These are phyloP conservation scores for Coemansia sp. DNA, from an alignment of 192 early-diverging fungal species.

Conservation along the genomic window DNA sequence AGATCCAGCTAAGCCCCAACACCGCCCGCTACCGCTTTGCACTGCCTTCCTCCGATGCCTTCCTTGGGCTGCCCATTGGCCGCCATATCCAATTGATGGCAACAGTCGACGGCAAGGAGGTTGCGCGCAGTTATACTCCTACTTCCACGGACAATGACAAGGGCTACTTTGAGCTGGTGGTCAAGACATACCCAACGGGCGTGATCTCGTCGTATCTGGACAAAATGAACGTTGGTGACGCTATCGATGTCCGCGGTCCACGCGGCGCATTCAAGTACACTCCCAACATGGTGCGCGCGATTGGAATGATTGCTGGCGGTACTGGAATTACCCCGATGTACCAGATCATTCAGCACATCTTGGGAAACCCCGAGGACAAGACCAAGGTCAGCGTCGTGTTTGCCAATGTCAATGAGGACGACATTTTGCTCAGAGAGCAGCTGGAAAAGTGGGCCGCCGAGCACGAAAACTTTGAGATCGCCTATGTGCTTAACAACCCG, in stretches of 20 bases:
- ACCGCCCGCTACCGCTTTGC: conserved; percentile 90
- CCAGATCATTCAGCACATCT: conserved; percentile 85
- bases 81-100: conserved; percentile 92
- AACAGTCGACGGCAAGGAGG: conserved; percentile 78
- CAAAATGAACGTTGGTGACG: conserved; percentile 72
- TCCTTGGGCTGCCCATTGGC: conserved; percentile 89
- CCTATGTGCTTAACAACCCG: conserved; percentile 84
- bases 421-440: conserved; percentile 84
- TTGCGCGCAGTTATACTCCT: conserved; percentile 90
- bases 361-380: conserved; percentile 84
- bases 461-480: conserved; percentile 76
- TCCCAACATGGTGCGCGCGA: conserved; percentile 72
- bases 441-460: conserved; percentile 73
- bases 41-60: conserved; percentile 65
- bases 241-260: conserved; percentile 78
- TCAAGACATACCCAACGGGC: conserved; percentile 89
- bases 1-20: conserved; percentile 78
- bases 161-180: conserved; percentile 88
- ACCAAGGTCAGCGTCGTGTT: conserved; percentile 88
- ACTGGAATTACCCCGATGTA: conserved; percentile 98
- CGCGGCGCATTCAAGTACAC: conserved; percentile 88
- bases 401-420: conserved; percentile 87
- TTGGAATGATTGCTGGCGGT: conserved; percentile 95
- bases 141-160: conserved; percentile 79
- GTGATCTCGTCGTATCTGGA: conserved; percentile 76